These are phyloP conservation scores for Trichophyton mentagrophytes DNA, from an alignment of 2,329 filamentous ascomycete genomes.

Conservation along the genomic window DNA sequence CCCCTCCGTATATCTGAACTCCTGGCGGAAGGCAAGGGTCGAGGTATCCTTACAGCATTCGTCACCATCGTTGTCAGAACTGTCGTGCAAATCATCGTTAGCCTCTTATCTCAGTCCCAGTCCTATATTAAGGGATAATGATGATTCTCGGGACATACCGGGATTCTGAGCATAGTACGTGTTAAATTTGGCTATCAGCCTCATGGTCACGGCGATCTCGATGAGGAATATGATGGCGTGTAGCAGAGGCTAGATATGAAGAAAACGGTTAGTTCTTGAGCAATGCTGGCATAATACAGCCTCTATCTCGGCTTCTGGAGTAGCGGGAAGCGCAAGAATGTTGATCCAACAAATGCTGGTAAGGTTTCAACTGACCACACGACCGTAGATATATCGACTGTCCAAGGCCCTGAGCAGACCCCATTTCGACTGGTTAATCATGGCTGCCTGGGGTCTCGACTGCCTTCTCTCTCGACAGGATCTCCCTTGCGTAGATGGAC, in stretches of 20 bases:
- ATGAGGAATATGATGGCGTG: constrained; percentile 74
- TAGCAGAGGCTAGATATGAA: constrained; percentile 57
- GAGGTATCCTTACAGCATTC: constrained; percentile 56
- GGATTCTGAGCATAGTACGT: constrained; percentile 85
- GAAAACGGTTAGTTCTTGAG: constrained; percentile 7
- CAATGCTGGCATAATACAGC: not conserved
- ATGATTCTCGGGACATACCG: constrained; percentile 38
- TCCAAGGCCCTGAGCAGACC: constrained; percentile 35
- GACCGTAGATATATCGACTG: constrained; percentile 36
- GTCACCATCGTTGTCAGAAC: constrained; percentile 98
- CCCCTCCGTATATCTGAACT: not conserved
- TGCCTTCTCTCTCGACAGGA: not conserved
- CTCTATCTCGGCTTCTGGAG: not conserved
- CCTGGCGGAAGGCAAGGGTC: constrained; percentile 2
- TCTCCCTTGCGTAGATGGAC: not conserved
- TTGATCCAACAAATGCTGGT: not conserved
- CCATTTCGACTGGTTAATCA: constrained; percentile 31
- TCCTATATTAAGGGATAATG: not conserved
- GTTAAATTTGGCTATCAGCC: constrained; percentile 80
- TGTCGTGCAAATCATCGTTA: constrained; percentile 22
- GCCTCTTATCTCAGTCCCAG: not conserved
- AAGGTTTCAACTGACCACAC: constrained; percentile 25
- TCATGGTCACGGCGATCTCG: constrained; percentile 74
- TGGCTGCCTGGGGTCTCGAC: constrained; percentile 16
- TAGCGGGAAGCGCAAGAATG: not conserved